These are phyloP conservation scores for Solanum etuberosum DNA, from an alignment of 257 asterid species.

Conservation along the genomic window DNA sequence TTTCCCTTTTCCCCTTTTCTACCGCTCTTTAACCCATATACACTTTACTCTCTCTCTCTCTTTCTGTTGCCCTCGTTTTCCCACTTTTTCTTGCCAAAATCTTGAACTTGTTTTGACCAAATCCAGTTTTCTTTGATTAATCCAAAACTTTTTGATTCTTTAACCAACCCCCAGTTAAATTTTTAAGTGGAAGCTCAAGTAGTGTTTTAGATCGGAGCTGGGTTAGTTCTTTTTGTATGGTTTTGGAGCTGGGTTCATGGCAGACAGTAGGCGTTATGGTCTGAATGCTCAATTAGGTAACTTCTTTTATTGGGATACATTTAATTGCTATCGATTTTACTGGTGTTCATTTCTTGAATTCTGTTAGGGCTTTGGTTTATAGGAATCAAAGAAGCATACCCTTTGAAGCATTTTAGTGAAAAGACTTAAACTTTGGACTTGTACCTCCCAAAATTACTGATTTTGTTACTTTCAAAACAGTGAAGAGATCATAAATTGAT, in stretches of 20 bases:
- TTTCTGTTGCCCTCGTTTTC: neutral
- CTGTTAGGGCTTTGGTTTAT: neutral
- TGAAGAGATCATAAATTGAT: neutral
- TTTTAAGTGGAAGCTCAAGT: neutral
- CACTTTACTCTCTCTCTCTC: neutral
- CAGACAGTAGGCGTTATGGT: constrained; percentile 18
- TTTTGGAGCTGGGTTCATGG: constrained; percentile 14
- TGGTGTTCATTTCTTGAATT: neutral
- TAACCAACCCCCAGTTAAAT: neutral
- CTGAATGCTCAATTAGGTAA: constrained; percentile 25
- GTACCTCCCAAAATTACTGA: neutral
- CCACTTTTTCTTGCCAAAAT: neutral
- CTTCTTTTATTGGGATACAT: neutral
- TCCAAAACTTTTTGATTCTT: neutral
- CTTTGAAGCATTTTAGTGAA: neutral
- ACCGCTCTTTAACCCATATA: neutral
- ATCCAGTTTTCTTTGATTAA: neutral
- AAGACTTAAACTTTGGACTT: neutral
- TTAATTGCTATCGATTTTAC: neutral
- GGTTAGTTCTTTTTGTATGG: neutral
- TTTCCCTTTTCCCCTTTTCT: neutral
- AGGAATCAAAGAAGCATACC: neutral
- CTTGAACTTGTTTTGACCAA: neutral
- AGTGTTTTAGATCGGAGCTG: neutral
- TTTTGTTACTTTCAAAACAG: neutral